Evolutionary conservation across 2,329 filamentous ascomycete species (phyloP).

Genomic region (Talaromyces pinophilus): DNA sequence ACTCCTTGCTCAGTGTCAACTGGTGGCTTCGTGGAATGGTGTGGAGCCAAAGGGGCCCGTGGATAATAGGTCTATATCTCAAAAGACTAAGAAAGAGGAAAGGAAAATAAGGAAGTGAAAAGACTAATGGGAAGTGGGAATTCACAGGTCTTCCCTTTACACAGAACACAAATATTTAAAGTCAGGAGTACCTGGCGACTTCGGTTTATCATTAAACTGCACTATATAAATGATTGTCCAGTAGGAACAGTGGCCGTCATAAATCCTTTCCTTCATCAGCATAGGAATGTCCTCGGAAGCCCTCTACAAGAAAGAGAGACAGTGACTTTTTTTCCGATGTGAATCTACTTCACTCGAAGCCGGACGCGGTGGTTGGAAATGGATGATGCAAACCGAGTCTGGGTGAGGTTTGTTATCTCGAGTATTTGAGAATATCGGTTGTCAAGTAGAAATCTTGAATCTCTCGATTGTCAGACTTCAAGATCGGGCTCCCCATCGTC

Average conservation of each 20-base stretch:
- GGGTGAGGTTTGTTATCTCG: not conserved
- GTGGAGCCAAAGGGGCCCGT: too few species aligned
- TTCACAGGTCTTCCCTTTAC: not conserved
- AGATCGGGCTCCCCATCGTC: slow-evolving; percentile 41
- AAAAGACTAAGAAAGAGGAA: too few species aligned
- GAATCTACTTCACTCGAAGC: slow-evolving; percentile 22
- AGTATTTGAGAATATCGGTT: slow-evolving; percentile 6
- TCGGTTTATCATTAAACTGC: slow-evolving; percentile 20
- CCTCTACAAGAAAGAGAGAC: not conserved
- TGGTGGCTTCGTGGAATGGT: too few species aligned
- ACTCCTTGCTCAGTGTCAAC: too few species aligned
- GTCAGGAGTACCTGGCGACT: slow-evolving; percentile 7
- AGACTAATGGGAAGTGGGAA: too few species aligned
- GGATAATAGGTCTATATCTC: too few species aligned
- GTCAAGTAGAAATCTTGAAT: not conserved
- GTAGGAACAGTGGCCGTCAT: slow-evolving; percentile 1
- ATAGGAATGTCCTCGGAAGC: slow-evolving; percentile 12
- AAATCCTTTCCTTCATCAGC: slow-evolving; percentile 18
- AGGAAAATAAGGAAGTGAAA: too few species aligned
- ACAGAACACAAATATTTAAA: not conserved
- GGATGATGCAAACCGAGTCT: slow-evolving; percentile 16
- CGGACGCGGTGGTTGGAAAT: slow-evolving; percentile 19
- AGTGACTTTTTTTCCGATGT: slow-evolving; percentile 20
- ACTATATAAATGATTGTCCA: slow-evolving; percentile 22
- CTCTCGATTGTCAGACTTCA: slow-evolving; percentile 3